Percentiles rank a stretch among this genome's conserved stretches.
phyloP scores from a whole-genome alignment of 1,284 basidiomycete species.

The Athelia psychrophila region DNA sequence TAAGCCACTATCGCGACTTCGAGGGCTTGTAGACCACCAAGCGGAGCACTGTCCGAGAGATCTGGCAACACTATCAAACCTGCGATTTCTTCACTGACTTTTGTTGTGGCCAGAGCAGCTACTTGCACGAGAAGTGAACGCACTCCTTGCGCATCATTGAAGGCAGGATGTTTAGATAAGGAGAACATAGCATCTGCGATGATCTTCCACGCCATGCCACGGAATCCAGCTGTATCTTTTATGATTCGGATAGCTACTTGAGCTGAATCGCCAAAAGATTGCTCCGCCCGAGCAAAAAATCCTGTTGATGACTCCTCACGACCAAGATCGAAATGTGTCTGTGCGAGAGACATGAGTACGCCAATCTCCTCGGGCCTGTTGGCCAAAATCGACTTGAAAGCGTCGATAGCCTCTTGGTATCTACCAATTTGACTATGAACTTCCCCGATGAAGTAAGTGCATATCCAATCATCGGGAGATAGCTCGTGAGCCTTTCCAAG shows the following conservation, averaged over 20 bases:
- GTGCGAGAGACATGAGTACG: constrained; percentile 72
- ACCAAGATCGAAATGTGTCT: constrained; percentile 75
- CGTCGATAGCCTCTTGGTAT: constrained; percentile 70
- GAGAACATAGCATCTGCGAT: constrained; percentile 77
- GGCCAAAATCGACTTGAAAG: constrained; percentile 60
- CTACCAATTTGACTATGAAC: constrained; percentile 82
- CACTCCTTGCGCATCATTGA: constrained; percentile 38
- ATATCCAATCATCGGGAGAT: constrained; percentile 78
- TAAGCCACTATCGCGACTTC: constrained; percentile 68
- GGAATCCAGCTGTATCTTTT: constrained; percentile 56
- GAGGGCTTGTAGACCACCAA: constrained; percentile 40
- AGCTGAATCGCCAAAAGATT: constrained; percentile 66
- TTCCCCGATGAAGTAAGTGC: constrained; percentile 82
- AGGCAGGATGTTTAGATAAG: constrained; percentile 49
- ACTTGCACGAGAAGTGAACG: constrained; percentile 34
- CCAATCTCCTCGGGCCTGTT: constrained; percentile 65
- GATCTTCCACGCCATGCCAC: constrained; percentile 83
- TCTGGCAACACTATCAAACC: constrained; percentile 36
- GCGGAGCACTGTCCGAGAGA: constrained; percentile 16
- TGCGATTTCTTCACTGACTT: constrained; percentile 38
- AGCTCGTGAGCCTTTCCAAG: constrained; percentile 75
- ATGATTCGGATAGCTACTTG: constrained; percentile 55
- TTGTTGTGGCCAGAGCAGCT: constrained; percentile 34
- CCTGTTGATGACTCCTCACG: constrained; percentile 63
- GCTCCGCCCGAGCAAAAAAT: constrained; percentile 73